Conservation (phyloP, 495 filamentous ascomycete genomes). For the Rhizodiscina lignyota region DNA sequence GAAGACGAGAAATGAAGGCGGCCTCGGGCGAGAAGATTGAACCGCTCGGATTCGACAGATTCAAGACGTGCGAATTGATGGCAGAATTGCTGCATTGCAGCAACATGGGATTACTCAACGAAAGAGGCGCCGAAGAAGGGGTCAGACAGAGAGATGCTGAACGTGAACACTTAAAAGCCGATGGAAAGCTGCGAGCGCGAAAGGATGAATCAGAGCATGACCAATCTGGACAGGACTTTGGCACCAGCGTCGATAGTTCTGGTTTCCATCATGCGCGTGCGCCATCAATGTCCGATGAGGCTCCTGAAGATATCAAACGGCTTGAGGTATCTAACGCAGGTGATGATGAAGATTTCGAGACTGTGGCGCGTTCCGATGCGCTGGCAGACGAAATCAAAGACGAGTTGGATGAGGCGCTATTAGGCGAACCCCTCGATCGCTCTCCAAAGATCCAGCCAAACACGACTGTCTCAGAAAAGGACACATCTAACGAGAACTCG, state of each 20-base stretch:
- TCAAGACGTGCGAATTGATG: conserved; percentile 99
- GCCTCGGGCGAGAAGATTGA: conserved; percentile 87
- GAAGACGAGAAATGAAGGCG: conserved; percentile 51
- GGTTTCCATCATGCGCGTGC: conserved; percentile 28
- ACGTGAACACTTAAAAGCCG: conserved; percentile 56
- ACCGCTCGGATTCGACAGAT: conserved; percentile 90
- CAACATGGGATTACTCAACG: conserved; percentile 95
- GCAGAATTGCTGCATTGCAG: conserved; percentile 94
- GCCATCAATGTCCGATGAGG: conserved; percentile 20
- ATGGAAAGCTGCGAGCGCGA: conserved; percentile 38
- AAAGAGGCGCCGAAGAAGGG: conserved; percentile 76
- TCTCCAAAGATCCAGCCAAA: conserved; percentile 5
- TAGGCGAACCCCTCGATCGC: conserved; percentile 6
- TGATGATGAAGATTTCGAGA: conserved; percentile 91
- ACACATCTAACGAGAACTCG: too few relatives aligned
- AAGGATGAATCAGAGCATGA: conserved; percentile 22
- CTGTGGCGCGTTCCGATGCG: conserved; percentile 57
- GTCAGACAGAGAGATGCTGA: conserved; percentile 68
- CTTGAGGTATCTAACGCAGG: conserved; percentile 60
- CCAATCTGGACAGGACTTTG: conserved; percentile 19
- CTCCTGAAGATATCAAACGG: conserved; percentile 26
- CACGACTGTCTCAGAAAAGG: too few relatives aligned
- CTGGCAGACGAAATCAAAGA: conserved; percentile 45
- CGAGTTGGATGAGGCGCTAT: conserved; percentile 27
- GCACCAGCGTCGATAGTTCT: conserved; percentile 24